phyloP scores from a whole-genome alignment of 2,329 filamentous ascomycete species.

The Sporothrix pallida region DNA sequence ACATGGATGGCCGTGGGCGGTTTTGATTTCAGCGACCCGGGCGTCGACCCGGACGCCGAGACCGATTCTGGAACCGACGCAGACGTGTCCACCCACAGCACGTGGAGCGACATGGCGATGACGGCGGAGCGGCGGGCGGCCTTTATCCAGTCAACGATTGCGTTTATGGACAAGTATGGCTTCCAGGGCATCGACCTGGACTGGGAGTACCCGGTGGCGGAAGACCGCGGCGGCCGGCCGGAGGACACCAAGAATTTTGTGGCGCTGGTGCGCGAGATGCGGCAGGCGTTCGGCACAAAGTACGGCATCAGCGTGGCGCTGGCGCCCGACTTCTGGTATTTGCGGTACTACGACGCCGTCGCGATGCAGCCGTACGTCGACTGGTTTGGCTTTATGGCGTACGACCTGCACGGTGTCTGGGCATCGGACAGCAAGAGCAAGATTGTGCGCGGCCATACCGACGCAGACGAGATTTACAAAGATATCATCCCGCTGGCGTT shows the following conservation, averaged over 20 bases:
- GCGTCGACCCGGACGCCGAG: background rate
- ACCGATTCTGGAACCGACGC: background rate
- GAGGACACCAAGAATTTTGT: background rate
- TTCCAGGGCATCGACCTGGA: background rate
- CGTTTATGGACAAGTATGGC: background rate
- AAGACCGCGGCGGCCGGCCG: background rate
- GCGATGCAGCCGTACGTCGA: slow-evolving; percentile 13
- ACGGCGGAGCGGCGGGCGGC: background rate
- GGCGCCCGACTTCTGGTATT: background rate
- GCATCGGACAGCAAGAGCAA: slow-evolving; percentile 7
- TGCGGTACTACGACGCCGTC: background rate
- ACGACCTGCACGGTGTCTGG: slow-evolving; percentile 10
- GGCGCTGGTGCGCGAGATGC: slow-evolving; percentile 1
- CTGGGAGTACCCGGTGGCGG: background rate
- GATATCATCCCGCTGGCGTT: background rate
- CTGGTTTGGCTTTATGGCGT: slow-evolving; percentile 21
- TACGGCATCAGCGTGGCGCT: background rate
- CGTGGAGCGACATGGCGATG: slow-evolving; percentile 6
- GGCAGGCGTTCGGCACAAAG: background rate
- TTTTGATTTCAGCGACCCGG: background rate
- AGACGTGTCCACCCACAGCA: background rate
- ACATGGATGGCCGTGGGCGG: background rate
- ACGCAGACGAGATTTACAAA: background rate
- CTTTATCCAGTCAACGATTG: background rate
- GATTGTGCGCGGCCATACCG: background rate